These are phyloP conservation scores for Asparagopsis taxiformis DNA, from an alignment of 31 red algal species.

Conservation along the genomic window DNA sequence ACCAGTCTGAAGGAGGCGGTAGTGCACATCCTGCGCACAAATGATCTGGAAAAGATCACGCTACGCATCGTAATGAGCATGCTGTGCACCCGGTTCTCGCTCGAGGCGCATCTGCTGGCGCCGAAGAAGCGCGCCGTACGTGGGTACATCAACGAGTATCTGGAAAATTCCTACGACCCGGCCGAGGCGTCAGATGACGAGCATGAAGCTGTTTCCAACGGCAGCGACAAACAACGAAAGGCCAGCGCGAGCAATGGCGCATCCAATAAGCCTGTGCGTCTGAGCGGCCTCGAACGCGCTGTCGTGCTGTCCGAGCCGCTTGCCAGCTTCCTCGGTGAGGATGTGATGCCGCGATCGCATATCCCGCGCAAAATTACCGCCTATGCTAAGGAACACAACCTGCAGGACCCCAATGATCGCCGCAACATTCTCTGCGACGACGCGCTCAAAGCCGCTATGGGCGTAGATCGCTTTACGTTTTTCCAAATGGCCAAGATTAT, in stretches of 20 bases:
- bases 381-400: slow-evolving; percentile 86
- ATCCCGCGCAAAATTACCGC: slow-evolving; percentile 67
- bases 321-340: slow-evolving; percentile 67
- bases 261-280: slow-evolving; percentile 48
- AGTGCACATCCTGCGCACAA: slow-evolving; percentile 45
- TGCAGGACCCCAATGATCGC: slow-evolving; percentile 82
- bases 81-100: slow-evolving; percentile 48
- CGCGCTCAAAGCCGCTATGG: slow-evolving; percentile 74
- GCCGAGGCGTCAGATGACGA: not conserved
- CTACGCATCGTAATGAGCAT: slow-evolving; percentile 77
- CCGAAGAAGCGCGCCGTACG: slow-evolving; percentile 58
- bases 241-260: too few relatives aligned
- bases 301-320: slow-evolving; percentile 76
- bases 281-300: slow-evolving; percentile 65
- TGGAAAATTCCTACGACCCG: slow-evolving; percentile 15
- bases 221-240: too few relatives aligned
- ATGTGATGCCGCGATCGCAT: slow-evolving; percentile 67
- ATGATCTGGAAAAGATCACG: slow-evolving; percentile 74
- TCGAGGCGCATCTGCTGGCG: slow-evolving; percentile 15
- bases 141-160: slow-evolving; percentile 47
- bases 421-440: slow-evolving; percentile 79
- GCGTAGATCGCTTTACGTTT: slow-evolving; percentile 78
- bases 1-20: slow-evolving; percentile 43
- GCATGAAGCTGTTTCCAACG: too few relatives aligned
- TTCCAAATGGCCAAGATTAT: slow-evolving; percentile 76